Percentiles rank a stretch among this genome's conserved stretches.
Conservation (phyloP, 805 yeast genomes). For the Candida parachauliodes region DNA sequence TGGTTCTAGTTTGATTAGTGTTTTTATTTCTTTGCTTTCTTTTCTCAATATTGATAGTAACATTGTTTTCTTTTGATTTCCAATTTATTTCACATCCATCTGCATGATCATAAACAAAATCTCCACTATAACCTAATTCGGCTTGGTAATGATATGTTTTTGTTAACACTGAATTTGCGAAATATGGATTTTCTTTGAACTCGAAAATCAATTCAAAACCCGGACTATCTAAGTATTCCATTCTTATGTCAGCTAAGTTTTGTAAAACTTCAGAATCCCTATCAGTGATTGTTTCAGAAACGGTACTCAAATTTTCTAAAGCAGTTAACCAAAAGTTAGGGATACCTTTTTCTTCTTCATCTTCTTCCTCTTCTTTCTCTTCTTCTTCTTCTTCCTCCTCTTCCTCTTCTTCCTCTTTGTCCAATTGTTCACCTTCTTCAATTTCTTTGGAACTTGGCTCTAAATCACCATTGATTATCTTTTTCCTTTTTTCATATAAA, state of each 20-base stretch:
- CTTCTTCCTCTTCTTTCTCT: slow-evolving; percentile 22
- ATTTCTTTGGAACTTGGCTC: slow-evolving; percentile 82
- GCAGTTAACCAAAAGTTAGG: slow-evolving; percentile 98
- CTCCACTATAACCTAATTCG: slow-evolving; percentile 92
- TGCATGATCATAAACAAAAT: slow-evolving; percentile 95
- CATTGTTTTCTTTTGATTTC: slow-evolving; percentile 75
- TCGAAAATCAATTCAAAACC: slow-evolving; percentile 87
- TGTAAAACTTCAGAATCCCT: slow-evolving; percentile 83
- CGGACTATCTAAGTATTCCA: slow-evolving; percentile 78
- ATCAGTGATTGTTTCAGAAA: slow-evolving; percentile 82
- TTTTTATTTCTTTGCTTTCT: slow-evolving; percentile 96
- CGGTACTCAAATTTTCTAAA: slow-evolving; percentile 75
- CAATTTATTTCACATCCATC: slow-evolving; percentile 86
- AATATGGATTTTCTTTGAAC: slow-evolving; percentile 71
- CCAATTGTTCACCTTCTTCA: slow-evolving; percentile 70
- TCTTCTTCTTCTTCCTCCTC: slow-evolving; percentile 40
- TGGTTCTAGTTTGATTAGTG: slow-evolving; percentile 93
- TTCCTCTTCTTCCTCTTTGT: slow-evolving; percentile 47
- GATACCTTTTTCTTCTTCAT: slow-evolving; percentile 58
- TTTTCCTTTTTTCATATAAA: slow-evolving; percentile 66
- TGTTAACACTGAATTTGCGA: slow-evolving; percentile 65
- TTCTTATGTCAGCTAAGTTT: slow-evolving; percentile 62
- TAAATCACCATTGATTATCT: slow-evolving; percentile 64
- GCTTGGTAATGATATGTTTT: slow-evolving; percentile 93
- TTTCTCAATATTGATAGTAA: slow-evolving; percentile 83